These are phyloP conservation scores for Omphalea diandra DNA, from an alignment of 441 rosid species.

Conservation along the genomic window DNA sequence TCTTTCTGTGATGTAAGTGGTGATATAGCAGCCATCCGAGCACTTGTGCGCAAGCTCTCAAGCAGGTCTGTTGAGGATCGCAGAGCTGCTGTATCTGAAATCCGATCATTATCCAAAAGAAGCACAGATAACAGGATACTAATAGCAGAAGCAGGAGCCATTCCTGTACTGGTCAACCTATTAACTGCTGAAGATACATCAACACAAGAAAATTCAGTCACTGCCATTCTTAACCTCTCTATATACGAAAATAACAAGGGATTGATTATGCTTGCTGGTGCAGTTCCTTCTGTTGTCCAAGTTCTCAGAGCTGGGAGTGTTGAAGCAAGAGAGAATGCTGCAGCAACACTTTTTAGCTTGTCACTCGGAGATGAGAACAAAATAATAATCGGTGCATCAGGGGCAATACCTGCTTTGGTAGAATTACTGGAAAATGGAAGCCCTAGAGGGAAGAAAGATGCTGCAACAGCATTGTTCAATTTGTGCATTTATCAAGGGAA, in stretches of 20 bases:
- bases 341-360: slow-evolving; percentile 85
- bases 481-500: slow-evolving; percentile 81
- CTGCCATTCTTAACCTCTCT: slow-evolving; percentile 86
- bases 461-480: slow-evolving; percentile 87
- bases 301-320: slow-evolving; percentile 79
- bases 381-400: slow-evolving; percentile 87
- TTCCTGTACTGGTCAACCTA: slow-evolving; percentile 68
- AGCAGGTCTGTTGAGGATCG: slow-evolving; percentile 51
- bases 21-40: slow-evolving; percentile 71
- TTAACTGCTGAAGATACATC: slow-evolving; percentile 55
- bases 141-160: slow-evolving; percentile 84
- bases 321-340: slow-evolving; percentile 88
- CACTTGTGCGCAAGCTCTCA: slow-evolving; percentile 67
- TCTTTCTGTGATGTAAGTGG: slow-evolving; percentile 62
- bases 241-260: slow-evolving; percentile 76
- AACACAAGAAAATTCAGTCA: slow-evolving; percentile 78
- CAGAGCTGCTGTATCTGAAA: slow-evolving; percentile 61
- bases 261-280: slow-evolving; percentile 84
- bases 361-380: slow-evolving; percentile 88
- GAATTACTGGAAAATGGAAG: slow-evolving; percentile 67
- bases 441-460: slow-evolving; percentile 84
- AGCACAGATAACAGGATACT: slow-evolving; percentile 85
- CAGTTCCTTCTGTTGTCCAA: slow-evolving; percentile 80
- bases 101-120: slow-evolving; percentile 75
- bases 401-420: slow-evolving; percentile 80